These are phyloP conservation scores for Nakaseomyces sp. DNA, from an alignment of 1,139 yeast species.

Conservation along the genomic window DNA sequence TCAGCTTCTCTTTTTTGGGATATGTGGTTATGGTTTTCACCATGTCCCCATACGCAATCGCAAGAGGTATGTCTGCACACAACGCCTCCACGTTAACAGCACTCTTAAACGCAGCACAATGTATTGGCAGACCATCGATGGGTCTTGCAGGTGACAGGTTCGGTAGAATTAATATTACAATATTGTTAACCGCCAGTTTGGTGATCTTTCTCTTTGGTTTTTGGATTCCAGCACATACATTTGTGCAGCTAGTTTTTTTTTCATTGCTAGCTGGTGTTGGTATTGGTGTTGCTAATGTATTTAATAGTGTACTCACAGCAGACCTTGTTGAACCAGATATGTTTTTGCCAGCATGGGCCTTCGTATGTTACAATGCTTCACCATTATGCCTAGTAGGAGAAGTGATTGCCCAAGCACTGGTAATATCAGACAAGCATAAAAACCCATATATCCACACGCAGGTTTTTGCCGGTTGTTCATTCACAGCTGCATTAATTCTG, in stretches of 20 bases:
- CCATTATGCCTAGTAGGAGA: constrained; percentile 42
- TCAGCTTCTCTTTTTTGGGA: constrained; percentile 44
- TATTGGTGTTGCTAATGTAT: constrained; percentile 57
- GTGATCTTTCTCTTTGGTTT: constrained; percentile 33
- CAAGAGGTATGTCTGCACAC: constrained; percentile 45
- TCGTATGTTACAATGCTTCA: constrained; percentile 42
- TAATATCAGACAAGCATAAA: constrained; percentile 29
- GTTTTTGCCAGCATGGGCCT: constrained; percentile 55
- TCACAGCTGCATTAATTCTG: constrained; percentile 33
- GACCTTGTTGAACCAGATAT: constrained; percentile 43
- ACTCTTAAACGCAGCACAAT: constrained; percentile 53
- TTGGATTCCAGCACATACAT: constrained; percentile 42
- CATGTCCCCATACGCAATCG: constrained; percentile 50
- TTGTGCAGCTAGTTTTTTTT: constrained; percentile 44
- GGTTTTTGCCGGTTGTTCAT: constrained; percentile 47
- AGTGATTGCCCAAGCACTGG: constrained; percentile 45
- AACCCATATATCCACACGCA: constrained; percentile 53
- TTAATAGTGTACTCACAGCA: constrained; percentile 52
- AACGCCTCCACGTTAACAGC: constrained; percentile 59
- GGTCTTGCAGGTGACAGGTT: constrained; percentile 49
- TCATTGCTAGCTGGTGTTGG: constrained; percentile 45
- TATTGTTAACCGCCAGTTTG: constrained; percentile 24
- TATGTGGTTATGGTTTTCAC: constrained; percentile 55
- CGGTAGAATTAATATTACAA: constrained; percentile 51
- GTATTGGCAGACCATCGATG: constrained; percentile 55